Conservation (phyloP, 1,139 yeast genomes). For the Diutina sp. region DNA sequence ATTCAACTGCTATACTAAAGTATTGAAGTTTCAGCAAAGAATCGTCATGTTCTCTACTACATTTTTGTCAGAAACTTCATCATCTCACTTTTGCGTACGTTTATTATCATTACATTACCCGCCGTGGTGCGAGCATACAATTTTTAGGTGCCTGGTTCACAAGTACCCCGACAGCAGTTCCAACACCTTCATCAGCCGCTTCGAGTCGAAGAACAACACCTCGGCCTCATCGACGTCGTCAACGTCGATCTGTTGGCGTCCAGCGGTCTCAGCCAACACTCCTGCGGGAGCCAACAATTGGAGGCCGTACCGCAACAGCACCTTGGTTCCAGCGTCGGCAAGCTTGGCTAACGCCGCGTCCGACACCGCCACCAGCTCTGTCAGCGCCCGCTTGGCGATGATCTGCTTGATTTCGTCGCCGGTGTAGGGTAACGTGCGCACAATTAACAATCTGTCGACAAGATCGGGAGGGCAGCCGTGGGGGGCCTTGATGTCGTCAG, state of each 20-base stretch:
- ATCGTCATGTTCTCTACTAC: no score
- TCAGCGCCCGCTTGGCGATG: conserved; percentile 64
- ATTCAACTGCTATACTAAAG: no score
- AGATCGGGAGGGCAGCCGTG: conserved; percentile 97
- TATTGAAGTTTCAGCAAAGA: no score
- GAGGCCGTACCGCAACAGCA: conserved; percentile 82
- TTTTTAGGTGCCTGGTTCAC: conserved; percentile 9
- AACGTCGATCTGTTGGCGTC: conserved; percentile 55
- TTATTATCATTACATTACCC: not conserved
- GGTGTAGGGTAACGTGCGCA: conserved; percentile 79
- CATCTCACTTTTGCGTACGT: not conserved
- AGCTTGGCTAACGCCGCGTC: conserved; percentile 61
- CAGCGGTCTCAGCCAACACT: conserved; percentile 61
- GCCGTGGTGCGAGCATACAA: not conserved
- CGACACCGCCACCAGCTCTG: conserved; percentile 57
- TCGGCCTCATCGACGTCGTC: conserved; percentile 83
- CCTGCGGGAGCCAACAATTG: conserved; percentile 90
- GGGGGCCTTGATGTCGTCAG: conserved; percentile 72
- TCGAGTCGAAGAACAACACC: conserved; percentile 74
- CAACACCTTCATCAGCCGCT: conserved; percentile 70
- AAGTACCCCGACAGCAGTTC: conserved; percentile 41
- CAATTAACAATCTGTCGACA: conserved; percentile 80
- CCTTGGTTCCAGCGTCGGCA: conserved; percentile 56
- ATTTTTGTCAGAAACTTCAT: no score
- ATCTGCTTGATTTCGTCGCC: conserved; percentile 75